These are phyloP conservation scores for Ophiostoma piceae DNA, from an alignment of 2,329 filamentous ascomycete genomes.

Conservation along the genomic window DNA sequence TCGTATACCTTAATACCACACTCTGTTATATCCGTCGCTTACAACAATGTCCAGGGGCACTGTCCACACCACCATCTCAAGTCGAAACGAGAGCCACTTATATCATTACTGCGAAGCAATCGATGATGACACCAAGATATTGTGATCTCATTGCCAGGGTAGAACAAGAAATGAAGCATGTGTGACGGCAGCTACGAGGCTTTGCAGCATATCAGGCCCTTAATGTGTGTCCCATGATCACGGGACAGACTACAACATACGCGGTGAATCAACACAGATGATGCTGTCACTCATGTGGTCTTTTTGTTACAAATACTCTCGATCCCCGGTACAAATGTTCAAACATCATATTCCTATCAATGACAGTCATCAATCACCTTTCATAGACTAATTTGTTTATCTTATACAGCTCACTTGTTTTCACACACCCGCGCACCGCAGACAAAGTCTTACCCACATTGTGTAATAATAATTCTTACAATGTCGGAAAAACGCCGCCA, in stretches of 20 bases:
- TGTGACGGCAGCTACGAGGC: background rate
- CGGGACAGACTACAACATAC: background rate
- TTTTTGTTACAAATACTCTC: background rate
- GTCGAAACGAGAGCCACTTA: background rate
- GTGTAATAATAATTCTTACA: background rate
- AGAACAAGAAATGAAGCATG: background rate
- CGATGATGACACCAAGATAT: background rate
- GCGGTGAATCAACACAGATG: background rate
- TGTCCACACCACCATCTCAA: constrained; percentile 1
- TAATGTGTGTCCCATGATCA: background rate
- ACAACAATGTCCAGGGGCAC: background rate
- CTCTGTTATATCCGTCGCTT: background rate
- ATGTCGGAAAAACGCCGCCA: background rate
- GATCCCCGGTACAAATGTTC: background rate
- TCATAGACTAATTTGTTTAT: background rate
- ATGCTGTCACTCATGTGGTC: background rate
- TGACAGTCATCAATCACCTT: background rate
- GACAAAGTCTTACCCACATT: background rate
- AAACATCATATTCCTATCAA: background rate
- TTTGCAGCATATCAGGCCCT: background rate
- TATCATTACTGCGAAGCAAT: background rate
- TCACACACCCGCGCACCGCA: background rate
- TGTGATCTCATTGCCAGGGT: background rate
- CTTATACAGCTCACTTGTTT: background rate
- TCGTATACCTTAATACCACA: background rate